Evolutionary conservation across 2,329 filamentous ascomycete genomes (phyloP).

Genomic region (Pseudogymnoascus sp.): DNA sequence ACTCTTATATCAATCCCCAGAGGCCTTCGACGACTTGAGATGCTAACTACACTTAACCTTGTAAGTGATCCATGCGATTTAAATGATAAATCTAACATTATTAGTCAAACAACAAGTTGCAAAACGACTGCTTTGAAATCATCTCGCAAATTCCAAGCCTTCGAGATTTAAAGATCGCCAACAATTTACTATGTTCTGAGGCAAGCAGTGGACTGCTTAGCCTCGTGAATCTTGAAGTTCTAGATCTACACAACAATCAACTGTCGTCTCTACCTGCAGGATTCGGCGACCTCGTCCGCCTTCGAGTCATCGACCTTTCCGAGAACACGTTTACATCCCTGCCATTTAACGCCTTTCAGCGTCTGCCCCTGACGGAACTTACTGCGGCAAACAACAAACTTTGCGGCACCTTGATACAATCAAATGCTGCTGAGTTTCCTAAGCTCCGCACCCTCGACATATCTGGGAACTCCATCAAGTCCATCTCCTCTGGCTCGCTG

Average conservation of each 20-base stretch:
- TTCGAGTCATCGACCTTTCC: constrained; percentile 70
- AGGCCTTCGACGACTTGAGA: constrained; percentile 63
- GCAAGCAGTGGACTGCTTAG: constrained; percentile 55
- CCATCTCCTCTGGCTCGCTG: constrained; percentile 22
- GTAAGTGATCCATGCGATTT: constrained; percentile 36
- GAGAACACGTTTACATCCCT: constrained; percentile 68
- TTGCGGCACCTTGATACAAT: constrained; percentile 60
- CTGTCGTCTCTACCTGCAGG: constrained; percentile 61
- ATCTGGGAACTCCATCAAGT: constrained; percentile 61
- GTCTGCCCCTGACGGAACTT: constrained; percentile 64
- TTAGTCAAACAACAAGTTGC: constrained; percentile 72
- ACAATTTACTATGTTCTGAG: constrained; percentile 63
- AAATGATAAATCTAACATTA: neutral
- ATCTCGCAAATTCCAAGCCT: constrained; percentile 65
- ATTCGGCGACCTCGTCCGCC: constrained; percentile 55
- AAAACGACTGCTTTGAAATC: constrained; percentile 60
- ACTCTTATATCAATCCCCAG: constrained; percentile 60
- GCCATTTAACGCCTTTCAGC: constrained; percentile 59
- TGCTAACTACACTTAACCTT: constrained; percentile 74
- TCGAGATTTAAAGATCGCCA: constrained; percentile 71
- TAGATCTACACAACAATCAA: constrained; percentile 76
- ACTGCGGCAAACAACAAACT: constrained; percentile 71
- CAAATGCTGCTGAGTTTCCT: constrained; percentile 47
- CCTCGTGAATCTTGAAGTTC: constrained; percentile 62
- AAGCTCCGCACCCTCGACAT: constrained; percentile 69